Percentiles rank a stretch among this genome's conserved stretches.
Evolutionary conservation across 2,329 filamentous ascomycete genomes (phyloP).

Genomic region (Fusarium falciforme): DNA sequence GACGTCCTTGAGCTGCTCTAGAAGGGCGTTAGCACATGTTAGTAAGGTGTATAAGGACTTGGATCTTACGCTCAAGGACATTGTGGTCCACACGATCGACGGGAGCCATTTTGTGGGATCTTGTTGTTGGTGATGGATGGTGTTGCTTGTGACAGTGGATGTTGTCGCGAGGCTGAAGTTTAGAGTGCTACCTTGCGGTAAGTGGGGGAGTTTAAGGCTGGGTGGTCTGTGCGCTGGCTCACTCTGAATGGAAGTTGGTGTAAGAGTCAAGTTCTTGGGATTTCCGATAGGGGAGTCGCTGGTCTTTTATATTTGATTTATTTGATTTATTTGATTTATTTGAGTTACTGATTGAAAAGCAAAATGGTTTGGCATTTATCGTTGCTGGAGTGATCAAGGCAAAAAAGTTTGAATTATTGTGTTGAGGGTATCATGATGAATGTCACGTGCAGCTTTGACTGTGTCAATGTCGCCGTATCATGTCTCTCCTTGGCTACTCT

Average conservation of each 20-base stretch:
- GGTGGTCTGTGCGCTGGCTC: not conserved
- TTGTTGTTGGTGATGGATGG: not conserved
- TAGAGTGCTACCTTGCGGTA: conserved; percentile 8
- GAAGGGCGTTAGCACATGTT: conserved; percentile 14
- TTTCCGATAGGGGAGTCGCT: not conserved
- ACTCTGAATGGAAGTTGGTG: not conserved
- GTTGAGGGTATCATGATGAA: not conserved
- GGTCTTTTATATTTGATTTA: not conserved
- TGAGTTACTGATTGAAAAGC: not conserved
- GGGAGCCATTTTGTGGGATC: conserved; percentile 52
- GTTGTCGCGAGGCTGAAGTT: conserved; percentile 15
- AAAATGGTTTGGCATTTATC: not conserved
- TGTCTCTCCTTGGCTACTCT: not conserved
- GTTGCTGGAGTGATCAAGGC: not conserved
- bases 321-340: not conserved
- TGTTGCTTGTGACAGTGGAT: conserved; percentile 6
- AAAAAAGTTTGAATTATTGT: not conserved
- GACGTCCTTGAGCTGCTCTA: conserved; percentile 70
- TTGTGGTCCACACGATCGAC: conserved; percentile 53
- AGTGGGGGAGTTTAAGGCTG: conserved; percentile 15
- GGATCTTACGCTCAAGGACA: conserved; percentile 52
- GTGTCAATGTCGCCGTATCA: not conserved
- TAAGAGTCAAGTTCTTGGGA: not conserved
- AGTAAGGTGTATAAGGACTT: no score
- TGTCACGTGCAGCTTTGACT: not conserved